These are phyloP conservation scores for Primulina eburnea DNA, from an alignment of 257 asterid genomes.

Conservation along the genomic window DNA sequence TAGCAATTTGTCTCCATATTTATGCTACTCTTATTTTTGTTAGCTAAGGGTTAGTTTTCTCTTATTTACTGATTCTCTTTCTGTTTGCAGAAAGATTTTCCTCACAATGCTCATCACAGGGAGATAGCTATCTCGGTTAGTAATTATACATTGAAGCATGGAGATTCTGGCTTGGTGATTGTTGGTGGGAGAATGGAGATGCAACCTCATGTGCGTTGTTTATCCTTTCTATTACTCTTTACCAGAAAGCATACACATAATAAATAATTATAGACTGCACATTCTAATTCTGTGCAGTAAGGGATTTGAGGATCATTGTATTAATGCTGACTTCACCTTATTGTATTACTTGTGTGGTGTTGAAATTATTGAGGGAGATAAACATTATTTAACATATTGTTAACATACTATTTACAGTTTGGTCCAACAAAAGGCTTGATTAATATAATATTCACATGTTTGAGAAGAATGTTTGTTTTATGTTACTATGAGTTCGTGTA, in stretches of 20 bases:
- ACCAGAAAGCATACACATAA: slow-evolving; percentile 12
- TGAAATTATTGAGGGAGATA: slow-evolving; percentile 5
- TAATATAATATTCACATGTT: no score
- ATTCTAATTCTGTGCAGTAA: slow-evolving; percentile 6
- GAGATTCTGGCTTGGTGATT: slow-evolving; percentile 88
- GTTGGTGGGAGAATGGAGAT: slow-evolving; percentile 99
- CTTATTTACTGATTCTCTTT: slow-evolving; percentile 23
- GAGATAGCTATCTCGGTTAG: slow-evolving; percentile 84
- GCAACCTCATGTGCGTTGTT: slow-evolving; percentile 80
- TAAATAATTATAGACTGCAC: slow-evolving; percentile 18
- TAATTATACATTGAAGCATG: slow-evolving; percentile 89
- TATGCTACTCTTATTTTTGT: slow-evolving; percentile 3
- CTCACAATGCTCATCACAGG: slow-evolving; percentile 95
- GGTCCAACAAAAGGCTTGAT: slow-evolving; percentile 2
- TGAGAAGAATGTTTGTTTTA: no score
- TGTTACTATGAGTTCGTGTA: background rate
- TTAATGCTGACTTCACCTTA: slow-evolving; percentile 12
- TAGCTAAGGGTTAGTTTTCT: slow-evolving; percentile 9
- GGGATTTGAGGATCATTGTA: slow-evolving; percentile 14
- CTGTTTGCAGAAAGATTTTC: slow-evolving; percentile 75
- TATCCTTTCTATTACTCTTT: slow-evolving; percentile 21
- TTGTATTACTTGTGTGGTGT: slow-evolving; percentile 16
- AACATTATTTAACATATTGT: background rate
- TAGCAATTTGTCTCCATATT: background rate
- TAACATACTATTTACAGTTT: background rate